Evolutionary conservation across 2,329 filamentous ascomycete genomes (phyloP).

Genomic region (Calcarisporium arbuscula): DNA sequence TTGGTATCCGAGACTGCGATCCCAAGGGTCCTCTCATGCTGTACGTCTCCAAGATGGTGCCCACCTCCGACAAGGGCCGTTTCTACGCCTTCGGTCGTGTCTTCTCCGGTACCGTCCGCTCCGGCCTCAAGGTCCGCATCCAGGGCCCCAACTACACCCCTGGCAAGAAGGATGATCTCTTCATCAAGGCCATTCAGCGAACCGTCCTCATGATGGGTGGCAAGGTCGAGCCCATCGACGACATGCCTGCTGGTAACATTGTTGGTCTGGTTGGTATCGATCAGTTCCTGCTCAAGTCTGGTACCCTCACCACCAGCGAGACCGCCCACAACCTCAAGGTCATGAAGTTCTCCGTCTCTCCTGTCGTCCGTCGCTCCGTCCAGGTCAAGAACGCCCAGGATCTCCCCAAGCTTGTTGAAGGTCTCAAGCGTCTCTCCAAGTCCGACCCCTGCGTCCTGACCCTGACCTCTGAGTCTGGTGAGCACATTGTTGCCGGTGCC

Average conservation of each 20-base stretch:
- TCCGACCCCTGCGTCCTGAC: conserved; percentile 98
- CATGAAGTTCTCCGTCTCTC: conserved; percentile 99
- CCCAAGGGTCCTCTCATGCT: conserved; percentile 98
- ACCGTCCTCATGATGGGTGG: conserved; percentile 99
- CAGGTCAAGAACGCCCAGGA: conserved; percentile 99
- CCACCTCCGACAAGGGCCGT: conserved; percentile 98
- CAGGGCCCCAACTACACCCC: conserved; percentile 98
- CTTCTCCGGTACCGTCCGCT: conserved; percentile 96
- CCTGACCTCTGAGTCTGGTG: conserved; percentile 82
- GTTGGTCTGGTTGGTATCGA: conserved; percentile 98
- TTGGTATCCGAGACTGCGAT: conserved; percentile 98
- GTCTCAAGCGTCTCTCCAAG: conserved; percentile 99
- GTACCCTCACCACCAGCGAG: conserved; percentile 95
- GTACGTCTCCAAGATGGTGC: conserved; percentile 99
- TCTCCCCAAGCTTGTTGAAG: conserved; percentile 98
- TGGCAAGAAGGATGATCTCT: conserved; percentile 97
- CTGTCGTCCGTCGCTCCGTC: conserved; percentile 96
- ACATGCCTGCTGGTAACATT: conserved; percentile 99
- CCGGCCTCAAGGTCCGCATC: conserved; percentile 99
- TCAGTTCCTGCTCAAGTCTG: conserved; percentile 99
- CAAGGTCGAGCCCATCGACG: conserved; percentile 97
- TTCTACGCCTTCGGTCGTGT: conserved; percentile 99
- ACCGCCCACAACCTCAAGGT: conserved; percentile 99
- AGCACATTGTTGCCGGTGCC: conserved; percentile 98
- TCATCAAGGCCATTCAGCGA: conserved; percentile 99